Conservation (phyloP, 2,329 filamentous ascomycete species). For the Gremmenia infestans region DNA sequence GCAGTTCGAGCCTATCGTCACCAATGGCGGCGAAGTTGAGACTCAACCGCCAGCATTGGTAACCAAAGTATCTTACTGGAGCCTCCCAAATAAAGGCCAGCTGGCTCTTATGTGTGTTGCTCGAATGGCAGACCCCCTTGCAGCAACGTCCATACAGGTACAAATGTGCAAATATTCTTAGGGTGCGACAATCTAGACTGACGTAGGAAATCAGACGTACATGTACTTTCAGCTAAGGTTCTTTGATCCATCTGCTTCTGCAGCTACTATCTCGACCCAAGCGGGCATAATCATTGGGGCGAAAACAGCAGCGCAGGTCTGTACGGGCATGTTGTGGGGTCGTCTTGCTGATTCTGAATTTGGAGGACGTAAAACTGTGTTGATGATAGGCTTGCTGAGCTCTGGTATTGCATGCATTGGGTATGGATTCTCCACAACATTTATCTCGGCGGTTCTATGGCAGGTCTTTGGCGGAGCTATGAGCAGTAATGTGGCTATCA, state of each 20-base stretch:
- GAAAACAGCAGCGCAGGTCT: conserved; percentile 60
- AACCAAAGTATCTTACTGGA: conserved; percentile 2
- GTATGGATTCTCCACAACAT: conserved; percentile 60
- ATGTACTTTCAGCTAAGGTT: no score
- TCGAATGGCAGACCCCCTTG: conserved; percentile 3
- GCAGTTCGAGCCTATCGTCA: no score
- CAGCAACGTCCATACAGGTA: conserved; percentile 6
- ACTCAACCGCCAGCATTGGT: no score
- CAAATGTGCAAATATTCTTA: no score
- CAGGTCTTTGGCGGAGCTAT: conserved; percentile 56
- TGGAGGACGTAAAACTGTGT: conserved; percentile 54
- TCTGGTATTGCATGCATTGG: conserved; percentile 58
- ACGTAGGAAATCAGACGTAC: no score
- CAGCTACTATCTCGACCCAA: conserved; percentile 49
- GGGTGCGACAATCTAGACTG: no score
- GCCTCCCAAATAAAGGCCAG: conserved; percentile 5
- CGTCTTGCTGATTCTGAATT: conserved; percentile 47
- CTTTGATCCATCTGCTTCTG: no score
- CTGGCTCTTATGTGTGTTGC: conserved; percentile 5
- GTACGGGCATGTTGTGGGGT: conserved; percentile 65
- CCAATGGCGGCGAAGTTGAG: no score
- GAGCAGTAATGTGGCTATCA: conserved; percentile 67
- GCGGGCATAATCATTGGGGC: conserved; percentile 63
- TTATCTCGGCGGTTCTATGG: conserved; percentile 53
- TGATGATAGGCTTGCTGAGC: conserved; percentile 59